phyloP scores from a whole-genome alignment of 2,329 filamentous ascomycete genomes.

The Arthrobotrys conoides region DNA sequence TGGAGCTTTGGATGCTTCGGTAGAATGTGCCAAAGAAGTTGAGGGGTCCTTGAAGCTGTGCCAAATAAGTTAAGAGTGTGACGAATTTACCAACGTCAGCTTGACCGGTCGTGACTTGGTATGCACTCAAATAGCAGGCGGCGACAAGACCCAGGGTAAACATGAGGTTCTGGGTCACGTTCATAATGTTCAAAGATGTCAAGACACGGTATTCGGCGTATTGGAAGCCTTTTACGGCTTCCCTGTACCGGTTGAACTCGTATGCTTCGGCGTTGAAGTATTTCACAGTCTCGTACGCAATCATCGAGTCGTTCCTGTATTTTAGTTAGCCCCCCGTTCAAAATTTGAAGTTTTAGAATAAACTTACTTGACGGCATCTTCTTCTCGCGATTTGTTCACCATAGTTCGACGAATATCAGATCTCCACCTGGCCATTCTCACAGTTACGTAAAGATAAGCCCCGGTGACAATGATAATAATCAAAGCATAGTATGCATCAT shows the following conservation, averaged over 20 bases:
- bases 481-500: conserved; percentile 90
- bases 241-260: conserved; percentile 80
- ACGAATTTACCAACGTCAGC: conserved; percentile 80
- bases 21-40: conserved; percentile 97
- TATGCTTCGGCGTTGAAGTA: conserved; percentile 89
- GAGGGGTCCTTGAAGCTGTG: conserved; percentile 81
- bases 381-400: conserved; percentile 93
- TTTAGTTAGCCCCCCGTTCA: neutral
- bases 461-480: conserved; percentile 92
- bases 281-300: conserved; percentile 96
- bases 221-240: conserved; percentile 80
- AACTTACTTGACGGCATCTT: conserved; percentile 89
- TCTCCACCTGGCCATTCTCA: conserved; percentile 93
- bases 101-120: conserved; percentile 79
- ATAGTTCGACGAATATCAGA: conserved; percentile 92
- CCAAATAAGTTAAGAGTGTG: conserved; percentile 80
- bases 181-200: conserved; percentile 83
- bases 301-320: conserved; percentile 88
- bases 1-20: conserved; percentile 91
- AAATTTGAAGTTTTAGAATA: neutral
- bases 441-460: conserved; percentile 95
- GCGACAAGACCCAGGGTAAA: conserved; percentile 83
- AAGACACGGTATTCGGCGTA: conserved; percentile 81
- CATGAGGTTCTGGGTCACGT: conserved; percentile 83
- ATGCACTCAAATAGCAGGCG: conserved; percentile 80